A percentile compares a stretch with the other conserved stretches of the same genome.
These are phyloP conservation scores for Parmelia sp. DNA, from an alignment of 495 filamentous ascomycete genomes.

Conservation along the genomic window DNA sequence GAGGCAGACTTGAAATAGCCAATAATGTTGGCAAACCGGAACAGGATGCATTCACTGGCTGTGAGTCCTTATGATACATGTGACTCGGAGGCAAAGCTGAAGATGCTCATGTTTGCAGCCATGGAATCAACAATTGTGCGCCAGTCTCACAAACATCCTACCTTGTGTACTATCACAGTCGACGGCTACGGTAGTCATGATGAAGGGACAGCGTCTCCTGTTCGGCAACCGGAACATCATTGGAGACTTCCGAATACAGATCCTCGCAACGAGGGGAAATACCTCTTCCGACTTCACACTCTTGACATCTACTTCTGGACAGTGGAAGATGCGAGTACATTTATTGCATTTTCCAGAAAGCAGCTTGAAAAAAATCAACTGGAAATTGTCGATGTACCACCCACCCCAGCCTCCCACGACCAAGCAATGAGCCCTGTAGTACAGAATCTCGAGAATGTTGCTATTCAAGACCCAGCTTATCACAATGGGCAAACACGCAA, in stretches of 20 bases:
- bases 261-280: constrained; percentile 59
- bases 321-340: constrained; percentile 62
- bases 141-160: constrained; percentile 67
- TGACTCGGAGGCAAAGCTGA: constrained; percentile 21
- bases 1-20: constrained; percentile 73
- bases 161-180: constrained; percentile 67
- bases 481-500: constrained; percentile 49
- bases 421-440: constrained; percentile 68
- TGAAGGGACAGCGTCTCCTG: constrained; percentile 28
- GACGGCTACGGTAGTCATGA: constrained; percentile 43
- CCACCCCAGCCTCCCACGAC: constrained; percentile 40
- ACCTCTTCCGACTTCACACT: constrained; percentile 70
- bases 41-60: constrained; percentile 83
- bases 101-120: constrained; percentile 11
- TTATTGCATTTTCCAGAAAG: constrained; percentile 58
- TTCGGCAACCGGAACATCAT: constrained; percentile 38
- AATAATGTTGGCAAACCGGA: constrained; percentile 81
- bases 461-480: constrained; percentile 59
- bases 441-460: constrained; percentile 74
- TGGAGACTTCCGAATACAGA: constrained; percentile 76
- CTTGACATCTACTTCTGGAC: constrained; percentile 91
- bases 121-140: constrained; percentile 23
- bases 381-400: constrained; percentile 49
- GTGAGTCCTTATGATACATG: constrained; percentile 41
- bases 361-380: constrained; percentile 57